Evolutionary conservation across 2,329 filamentous ascomycete species (phyloP).

Genomic region (Nothopassalora personata): DNA sequence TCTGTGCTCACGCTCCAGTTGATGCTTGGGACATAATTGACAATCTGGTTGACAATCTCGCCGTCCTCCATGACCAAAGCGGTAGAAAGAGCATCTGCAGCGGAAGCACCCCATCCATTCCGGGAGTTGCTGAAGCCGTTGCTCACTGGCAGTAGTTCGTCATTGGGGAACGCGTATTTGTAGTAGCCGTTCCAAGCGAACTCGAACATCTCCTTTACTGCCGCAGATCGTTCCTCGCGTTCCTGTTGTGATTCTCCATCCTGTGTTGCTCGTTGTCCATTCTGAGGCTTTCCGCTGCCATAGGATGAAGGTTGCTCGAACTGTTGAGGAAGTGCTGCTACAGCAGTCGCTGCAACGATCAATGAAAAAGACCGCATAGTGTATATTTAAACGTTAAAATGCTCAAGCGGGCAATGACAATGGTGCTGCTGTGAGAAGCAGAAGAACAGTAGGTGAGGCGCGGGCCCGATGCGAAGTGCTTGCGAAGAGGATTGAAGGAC

Average conservation of each 20-base stretch:
- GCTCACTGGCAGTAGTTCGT: conserved; percentile 59
- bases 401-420: not conserved
- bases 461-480: not conserved
- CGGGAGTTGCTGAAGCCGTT: conserved; percentile 62
- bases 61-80: conserved; percentile 70
- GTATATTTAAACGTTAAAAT: not conserved
- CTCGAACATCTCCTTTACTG: conserved; percentile 64
- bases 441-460: not conserved
- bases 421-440: not conserved
- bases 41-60: conserved; percentile 63
- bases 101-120: conserved; percentile 80
- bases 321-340: conserved; percentile 3
- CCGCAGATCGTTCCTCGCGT: conserved; percentile 39
- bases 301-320: not conserved
- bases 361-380: conserved; percentile 4
- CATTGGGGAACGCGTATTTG: conserved; percentile 42
- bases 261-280: not conserved
- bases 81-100: conserved; percentile 75
- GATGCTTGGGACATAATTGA: conserved; percentile 64
- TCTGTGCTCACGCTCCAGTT: conserved; percentile 72
- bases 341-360: conserved; percentile 2
- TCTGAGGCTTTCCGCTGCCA: not conserved
- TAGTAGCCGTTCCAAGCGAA: conserved; percentile 60
- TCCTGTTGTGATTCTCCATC: conserved; percentile 13
- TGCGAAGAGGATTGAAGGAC: not conserved